Evolutionary conservation across 2,329 filamentous ascomycete genomes (phyloP).

Genomic region (Venturia carpophila): DNA sequence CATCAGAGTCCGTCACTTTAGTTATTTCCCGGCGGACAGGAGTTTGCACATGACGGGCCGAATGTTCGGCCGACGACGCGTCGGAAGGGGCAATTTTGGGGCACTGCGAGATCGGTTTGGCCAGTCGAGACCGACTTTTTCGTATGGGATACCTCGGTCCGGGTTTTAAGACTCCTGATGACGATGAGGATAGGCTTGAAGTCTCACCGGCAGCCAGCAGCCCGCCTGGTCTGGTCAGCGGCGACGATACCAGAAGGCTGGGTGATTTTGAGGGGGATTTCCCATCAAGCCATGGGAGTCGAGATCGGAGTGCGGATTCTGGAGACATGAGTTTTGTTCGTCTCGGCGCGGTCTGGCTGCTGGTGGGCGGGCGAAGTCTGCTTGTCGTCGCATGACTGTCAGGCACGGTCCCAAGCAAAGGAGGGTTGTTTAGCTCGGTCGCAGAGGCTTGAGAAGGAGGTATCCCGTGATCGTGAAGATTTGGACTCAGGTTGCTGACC

Average conservation of each 20-base stretch:
- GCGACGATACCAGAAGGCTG: neutral
- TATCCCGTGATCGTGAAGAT: neutral
- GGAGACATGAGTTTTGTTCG: conserved; percentile 6
- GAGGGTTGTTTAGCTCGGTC: neutral
- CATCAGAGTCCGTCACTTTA: neutral
- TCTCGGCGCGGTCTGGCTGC: neutral
- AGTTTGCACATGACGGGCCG: neutral
- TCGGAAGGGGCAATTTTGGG: neutral
- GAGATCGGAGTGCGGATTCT: conserved; percentile 13
- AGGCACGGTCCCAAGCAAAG: too few species aligned
- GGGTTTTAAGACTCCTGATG: neutral
- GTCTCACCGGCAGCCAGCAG: neutral
- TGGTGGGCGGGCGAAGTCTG: neutral
- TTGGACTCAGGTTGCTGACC: neutral
- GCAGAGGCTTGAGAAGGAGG: neutral
- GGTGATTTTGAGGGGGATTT: neutral
- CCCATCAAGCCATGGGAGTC: conserved; percentile 17
- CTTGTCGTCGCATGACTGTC: neutral
- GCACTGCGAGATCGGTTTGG: neutral
- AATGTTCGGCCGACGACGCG: neutral
- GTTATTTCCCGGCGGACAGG: neutral
- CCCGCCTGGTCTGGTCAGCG: neutral
- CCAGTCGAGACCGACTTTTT: neutral
- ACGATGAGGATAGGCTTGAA: neutral
- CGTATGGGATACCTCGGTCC: neutral